Evolutionary conservation across 2,329 filamentous ascomycete genomes (phyloP).

Genomic region (Aureobasidium lini): DNA sequence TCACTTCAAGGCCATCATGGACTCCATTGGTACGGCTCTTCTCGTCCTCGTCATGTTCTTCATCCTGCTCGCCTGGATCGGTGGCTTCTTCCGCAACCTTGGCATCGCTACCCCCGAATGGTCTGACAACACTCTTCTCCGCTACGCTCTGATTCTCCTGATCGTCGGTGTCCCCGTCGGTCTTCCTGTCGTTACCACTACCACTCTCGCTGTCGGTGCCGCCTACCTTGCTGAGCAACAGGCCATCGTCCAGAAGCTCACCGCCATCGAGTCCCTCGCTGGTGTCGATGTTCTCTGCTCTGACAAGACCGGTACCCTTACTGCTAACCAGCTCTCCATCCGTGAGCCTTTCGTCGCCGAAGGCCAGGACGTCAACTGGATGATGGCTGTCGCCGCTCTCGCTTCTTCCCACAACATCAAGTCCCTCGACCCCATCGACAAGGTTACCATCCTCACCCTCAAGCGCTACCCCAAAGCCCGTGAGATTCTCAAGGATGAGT

Average conservation of each 20-base stretch:
- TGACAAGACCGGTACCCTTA: conserved; percentile 74
- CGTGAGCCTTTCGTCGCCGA: conserved; percentile 70
- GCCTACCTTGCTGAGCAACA: conserved; percentile 71
- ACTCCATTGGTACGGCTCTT: conserved; percentile 67
- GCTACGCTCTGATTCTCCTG: conserved; percentile 62
- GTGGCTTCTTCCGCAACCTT: conserved; percentile 68
- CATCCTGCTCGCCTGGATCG: conserved; percentile 68
- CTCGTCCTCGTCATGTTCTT: conserved; percentile 71
- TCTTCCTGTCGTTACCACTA: conserved; percentile 72
- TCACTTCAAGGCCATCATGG: conserved; percentile 79
- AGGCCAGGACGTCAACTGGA: conserved; percentile 73
- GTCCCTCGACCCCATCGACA: conserved; percentile 71
- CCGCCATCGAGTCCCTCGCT: conserved; percentile 68
- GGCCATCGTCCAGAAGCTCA: conserved; percentile 73
- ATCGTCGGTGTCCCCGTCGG: conserved; percentile 74
- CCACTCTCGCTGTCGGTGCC: conserved; percentile 68
- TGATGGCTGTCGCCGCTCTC: conserved; percentile 73
- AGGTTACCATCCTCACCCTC: conserved; percentile 68
- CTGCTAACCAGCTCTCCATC: conserved; percentile 67
- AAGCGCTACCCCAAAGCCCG: conserved; percentile 70
- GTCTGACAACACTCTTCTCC: conserved; percentile 56
- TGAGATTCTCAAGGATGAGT: conserved; percentile 66
- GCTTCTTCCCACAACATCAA: conserved; percentile 74
- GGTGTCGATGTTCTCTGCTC: conserved; percentile 74
- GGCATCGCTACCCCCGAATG: conserved; percentile 52